Evolutionary conservation across 1,284 basidiomycete genomes (phyloP).

Genomic region (Moesziomyces antarcticus): DNA sequence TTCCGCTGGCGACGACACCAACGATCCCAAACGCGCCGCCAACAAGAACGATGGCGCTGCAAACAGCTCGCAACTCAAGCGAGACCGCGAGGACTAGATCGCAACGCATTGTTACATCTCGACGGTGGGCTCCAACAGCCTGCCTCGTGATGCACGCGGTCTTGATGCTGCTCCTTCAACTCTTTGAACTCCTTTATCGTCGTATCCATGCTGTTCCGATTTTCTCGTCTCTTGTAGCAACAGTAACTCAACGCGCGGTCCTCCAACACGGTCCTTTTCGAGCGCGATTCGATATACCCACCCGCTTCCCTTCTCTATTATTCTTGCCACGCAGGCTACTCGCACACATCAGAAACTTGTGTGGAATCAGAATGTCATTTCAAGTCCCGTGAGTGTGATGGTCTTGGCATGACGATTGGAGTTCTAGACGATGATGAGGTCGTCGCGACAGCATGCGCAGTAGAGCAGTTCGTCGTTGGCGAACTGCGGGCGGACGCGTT

Average conservation of each 20-base stretch:
- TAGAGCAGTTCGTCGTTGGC: constrained; percentile 49
- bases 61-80: constrained; percentile 25
- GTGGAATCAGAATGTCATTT: no score
- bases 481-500: constrained; percentile 28
- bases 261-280: constrained; percentile 7
- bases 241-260: background rate
- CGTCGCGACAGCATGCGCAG: constrained; percentile 46
- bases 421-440: constrained; percentile 46
- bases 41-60: constrained; percentile 15
- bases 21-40: constrained; percentile 6
- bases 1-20: background rate
- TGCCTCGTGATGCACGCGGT: background rate
- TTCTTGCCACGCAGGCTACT: background rate
- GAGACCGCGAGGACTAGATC: constrained; percentile 49
- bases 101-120: background rate
- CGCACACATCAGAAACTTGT: no score
- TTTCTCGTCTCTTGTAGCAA: constrained; percentile 1
- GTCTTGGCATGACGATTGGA: no score
- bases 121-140: constrained; percentile 34
- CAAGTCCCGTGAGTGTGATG: no score
- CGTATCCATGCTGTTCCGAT: no score
- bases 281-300: background rate
- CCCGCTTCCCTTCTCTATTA: background rate
- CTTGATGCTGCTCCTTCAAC: constrained; percentile 31
- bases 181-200: background rate